Evolutionary conservation across 1,284 basidiomycete genomes (phyloP).

Genomic region (Mrakiaceae sp.): DNA sequence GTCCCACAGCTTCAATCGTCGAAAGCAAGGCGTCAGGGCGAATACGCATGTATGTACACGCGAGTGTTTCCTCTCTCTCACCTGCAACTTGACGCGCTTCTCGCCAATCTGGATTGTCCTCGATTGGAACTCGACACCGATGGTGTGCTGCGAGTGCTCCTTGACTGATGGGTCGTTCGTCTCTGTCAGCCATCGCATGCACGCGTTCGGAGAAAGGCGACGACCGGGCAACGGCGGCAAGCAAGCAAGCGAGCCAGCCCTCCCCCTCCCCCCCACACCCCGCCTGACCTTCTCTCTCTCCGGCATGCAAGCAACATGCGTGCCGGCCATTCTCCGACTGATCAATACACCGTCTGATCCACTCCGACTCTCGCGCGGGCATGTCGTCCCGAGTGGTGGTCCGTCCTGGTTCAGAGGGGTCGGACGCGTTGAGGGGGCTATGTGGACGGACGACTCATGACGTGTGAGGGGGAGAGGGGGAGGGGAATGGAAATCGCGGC

Average conservation of each 20-base stretch:
- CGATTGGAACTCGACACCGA: conserved; percentile 91
- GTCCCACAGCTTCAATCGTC: conserved; percentile 68
- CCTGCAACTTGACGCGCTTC: conserved; percentile 88
- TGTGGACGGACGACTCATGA: too few species aligned
- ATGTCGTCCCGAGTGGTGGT: too few species aligned
- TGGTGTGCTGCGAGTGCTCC: conserved; percentile 92
- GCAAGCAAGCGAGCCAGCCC: neutral
- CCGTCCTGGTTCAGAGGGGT: too few species aligned
- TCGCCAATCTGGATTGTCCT: conserved; percentile 78
- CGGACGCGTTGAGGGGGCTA: too few species aligned
- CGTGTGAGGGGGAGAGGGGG: neutral
- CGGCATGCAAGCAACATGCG: too few species aligned
- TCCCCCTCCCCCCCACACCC: too few species aligned
- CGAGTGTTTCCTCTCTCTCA: conserved; percentile 27
- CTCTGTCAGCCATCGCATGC: neutral
- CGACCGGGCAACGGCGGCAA: neutral
- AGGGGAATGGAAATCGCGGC: neutral
- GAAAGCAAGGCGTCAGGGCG: neutral
- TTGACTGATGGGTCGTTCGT: conserved; percentile 52
- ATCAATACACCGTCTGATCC: too few species aligned
- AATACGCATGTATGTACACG: conserved; percentile 13
- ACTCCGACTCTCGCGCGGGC: too few species aligned
- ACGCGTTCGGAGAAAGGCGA: neutral
- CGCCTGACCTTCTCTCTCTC: too few species aligned
- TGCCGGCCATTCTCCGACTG: too few species aligned